Evolutionary conservation across 2,329 filamentous ascomycete genomes (phyloP).

Genomic region (Coniochaeta ligniaria): DNA sequence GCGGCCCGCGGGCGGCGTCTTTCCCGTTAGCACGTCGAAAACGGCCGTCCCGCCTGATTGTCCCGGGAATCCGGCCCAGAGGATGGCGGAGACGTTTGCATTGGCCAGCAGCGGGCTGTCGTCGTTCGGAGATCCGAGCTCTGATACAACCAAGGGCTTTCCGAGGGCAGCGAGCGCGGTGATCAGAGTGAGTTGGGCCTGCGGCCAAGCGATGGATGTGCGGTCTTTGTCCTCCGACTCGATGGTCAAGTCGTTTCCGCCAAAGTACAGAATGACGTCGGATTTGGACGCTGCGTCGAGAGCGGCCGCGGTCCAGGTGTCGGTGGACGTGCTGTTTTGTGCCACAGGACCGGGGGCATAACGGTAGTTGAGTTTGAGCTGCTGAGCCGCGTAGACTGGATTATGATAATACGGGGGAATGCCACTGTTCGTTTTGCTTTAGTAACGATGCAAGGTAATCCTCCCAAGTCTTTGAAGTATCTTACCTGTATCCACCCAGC

Average conservation of each 20-base stretch:
- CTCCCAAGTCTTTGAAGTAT: neutral
- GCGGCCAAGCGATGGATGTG: slow-evolving; percentile 40
- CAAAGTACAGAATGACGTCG: slow-evolving; percentile 46
- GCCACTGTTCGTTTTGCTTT: slow-evolving; percentile 25
- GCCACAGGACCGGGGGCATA: slow-evolving; percentile 28
- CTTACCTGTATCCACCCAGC: slow-evolving; percentile 45
- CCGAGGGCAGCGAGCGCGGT: slow-evolving; percentile 29
- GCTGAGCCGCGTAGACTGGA: slow-evolving; percentile 42
- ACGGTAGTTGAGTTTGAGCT: slow-evolving; percentile 33
- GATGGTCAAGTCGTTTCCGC: slow-evolving; percentile 44
- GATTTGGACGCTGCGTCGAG: slow-evolving; percentile 32
- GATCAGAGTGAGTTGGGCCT: slow-evolving; percentile 43
- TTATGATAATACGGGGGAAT: slow-evolving; percentile 45
- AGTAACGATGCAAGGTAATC: neutral
- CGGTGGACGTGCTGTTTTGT: slow-evolving; percentile 14
- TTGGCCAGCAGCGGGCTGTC: slow-evolving; percentile 38
- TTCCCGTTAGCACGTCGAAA: slow-evolving; percentile 44
- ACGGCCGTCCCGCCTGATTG: slow-evolving; percentile 50
- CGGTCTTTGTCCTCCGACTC: slow-evolving; percentile 47
- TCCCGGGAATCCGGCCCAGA: slow-evolving; percentile 54
- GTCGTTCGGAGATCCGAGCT: slow-evolving; percentile 45
- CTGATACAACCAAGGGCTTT: slow-evolving; percentile 42
- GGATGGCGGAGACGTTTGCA: slow-evolving; percentile 36
- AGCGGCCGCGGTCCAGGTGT: slow-evolving; percentile 25
- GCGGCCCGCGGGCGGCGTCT: slow-evolving; percentile 40